phyloP scores from a whole-genome alignment of 2,329 filamentous ascomycete species.

The Alternaria solani region DNA sequence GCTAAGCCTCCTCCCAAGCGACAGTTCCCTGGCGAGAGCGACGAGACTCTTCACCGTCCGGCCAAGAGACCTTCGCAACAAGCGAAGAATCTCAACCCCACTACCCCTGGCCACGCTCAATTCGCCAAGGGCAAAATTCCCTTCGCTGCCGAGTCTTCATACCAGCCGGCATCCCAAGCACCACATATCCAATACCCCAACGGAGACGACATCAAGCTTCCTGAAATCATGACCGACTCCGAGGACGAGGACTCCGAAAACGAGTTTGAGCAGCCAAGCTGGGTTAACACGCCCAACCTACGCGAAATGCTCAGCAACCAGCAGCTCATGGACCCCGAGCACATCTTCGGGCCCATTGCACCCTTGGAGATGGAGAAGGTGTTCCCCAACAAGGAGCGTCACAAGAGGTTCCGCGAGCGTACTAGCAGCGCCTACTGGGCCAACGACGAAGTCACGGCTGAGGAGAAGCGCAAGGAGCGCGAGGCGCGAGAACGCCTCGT shows the following conservation, averaged over 20 bases:
- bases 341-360: slow-evolving; percentile 87
- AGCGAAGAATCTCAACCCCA: slow-evolving; percentile 54
- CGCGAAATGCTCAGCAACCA: slow-evolving; percentile 78
- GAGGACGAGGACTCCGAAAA: slow-evolving; percentile 80
- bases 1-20: slow-evolving; percentile 79
- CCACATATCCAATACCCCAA: slow-evolving; percentile 81
- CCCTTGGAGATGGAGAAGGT: slow-evolving; percentile 96
- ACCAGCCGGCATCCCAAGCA: slow-evolving; percentile 57
- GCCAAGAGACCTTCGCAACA: slow-evolving; percentile 50
- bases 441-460: slow-evolving; percentile 82
- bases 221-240: slow-evolving; percentile 94
- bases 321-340: slow-evolving; percentile 82
- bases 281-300: slow-evolving; percentile 89
- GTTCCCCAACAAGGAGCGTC: slow-evolving; percentile 78
- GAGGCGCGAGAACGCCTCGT: slow-evolving; percentile 81
- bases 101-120: slow-evolving; percentile 68
- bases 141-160: slow-evolving; percentile 73
- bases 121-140: slow-evolving; percentile 88
- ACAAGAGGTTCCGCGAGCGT: slow-evolving; percentile 86
- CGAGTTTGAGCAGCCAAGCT: slow-evolving; percentile 74
- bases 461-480: slow-evolving; percentile 82
- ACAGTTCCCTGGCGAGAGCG: slow-evolving; percentile 74
- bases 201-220: slow-evolving; percentile 88
- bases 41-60: slow-evolving; percentile 62
- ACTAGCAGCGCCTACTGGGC: slow-evolving; percentile 97